phyloP scores from a whole-genome alignment of 345 rosid species.

The Lumnitzera littorea region DNA sequence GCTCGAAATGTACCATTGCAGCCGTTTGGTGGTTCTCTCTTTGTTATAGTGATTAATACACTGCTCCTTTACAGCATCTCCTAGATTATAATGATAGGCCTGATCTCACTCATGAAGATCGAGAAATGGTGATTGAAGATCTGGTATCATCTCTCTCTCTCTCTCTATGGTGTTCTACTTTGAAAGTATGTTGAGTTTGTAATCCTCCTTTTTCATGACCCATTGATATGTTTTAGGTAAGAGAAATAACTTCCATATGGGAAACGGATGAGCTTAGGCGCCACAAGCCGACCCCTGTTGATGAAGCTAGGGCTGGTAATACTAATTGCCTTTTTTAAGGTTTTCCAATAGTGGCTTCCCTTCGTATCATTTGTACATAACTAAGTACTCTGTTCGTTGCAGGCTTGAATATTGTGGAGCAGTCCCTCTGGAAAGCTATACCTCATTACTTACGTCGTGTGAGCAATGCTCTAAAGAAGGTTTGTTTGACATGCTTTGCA shows the following conservation, averaged over 20 bases:
- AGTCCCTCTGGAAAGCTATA: constrained; percentile 91
- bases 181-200: not conserved
- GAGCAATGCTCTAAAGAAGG: constrained; percentile 86
- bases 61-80: constrained; percentile 57
- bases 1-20: not conserved
- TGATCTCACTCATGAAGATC: constrained; percentile 88
- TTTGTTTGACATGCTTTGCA: constrained; percentile 9
- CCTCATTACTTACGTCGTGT: constrained; percentile 92
- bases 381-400: not conserved
- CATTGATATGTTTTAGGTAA: constrained; percentile 38
- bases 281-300: constrained; percentile 87
- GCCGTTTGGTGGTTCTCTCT: constrained; percentile 1
- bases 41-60: not conserved
- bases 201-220: not conserved
- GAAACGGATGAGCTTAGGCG: constrained; percentile 98
- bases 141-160: constrained; percentile 44
- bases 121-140: constrained; percentile 87
- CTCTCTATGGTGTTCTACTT: not conserved
- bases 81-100: constrained; percentile 78
- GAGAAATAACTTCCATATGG: constrained; percentile 91
- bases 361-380: not conserved
- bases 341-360: not conserved
- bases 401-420: constrained; percentile 98
- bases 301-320: constrained; percentile 91
- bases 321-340: constrained; percentile 1